Conservation (phyloP, 164 flowering plant genomes). For the Sedum album region DNA sequence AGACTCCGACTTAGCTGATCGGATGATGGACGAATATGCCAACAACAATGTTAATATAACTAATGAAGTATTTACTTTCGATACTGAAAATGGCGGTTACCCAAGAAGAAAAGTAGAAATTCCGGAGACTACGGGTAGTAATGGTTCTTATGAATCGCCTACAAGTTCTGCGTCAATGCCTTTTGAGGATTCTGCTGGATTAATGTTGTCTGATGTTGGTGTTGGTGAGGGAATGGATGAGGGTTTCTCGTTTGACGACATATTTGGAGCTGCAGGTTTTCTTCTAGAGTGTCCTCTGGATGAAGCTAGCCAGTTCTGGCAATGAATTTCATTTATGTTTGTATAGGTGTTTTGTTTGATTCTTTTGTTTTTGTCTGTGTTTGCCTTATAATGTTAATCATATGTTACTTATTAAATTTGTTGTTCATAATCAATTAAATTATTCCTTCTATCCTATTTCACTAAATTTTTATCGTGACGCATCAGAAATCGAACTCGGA, state of each 20-base stretch:
- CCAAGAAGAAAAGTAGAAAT: not conserved
- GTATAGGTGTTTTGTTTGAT: too few species aligned
- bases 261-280: not conserved
- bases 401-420: too few species aligned
- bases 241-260: slow-evolving; percentile 1
- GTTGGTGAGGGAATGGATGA: not conserved
- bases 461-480: too few species aligned
- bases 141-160: not conserved
- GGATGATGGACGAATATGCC: slow-evolving; percentile 15
- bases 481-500: too few species aligned
- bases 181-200: not conserved
- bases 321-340: too few species aligned
- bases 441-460: too few species aligned
- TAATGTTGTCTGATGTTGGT: not conserved
- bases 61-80: not conserved
- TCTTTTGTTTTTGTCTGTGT: too few species aligned
- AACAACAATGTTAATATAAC: not conserved
- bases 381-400: too few species aligned
- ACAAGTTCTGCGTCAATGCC: slow-evolving; percentile 1
- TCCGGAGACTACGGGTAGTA: not conserved
- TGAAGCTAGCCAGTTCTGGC: not conserved
- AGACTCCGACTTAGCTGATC: slow-evolving; percentile 31
- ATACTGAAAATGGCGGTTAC: not conserved
- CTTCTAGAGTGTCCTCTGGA: not conserved
- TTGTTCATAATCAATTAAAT: too few species aligned